Evolutionary conservation across 73 alveolate species (phyloP).

Genomic region (Paramecium pentaurelia): DNA sequence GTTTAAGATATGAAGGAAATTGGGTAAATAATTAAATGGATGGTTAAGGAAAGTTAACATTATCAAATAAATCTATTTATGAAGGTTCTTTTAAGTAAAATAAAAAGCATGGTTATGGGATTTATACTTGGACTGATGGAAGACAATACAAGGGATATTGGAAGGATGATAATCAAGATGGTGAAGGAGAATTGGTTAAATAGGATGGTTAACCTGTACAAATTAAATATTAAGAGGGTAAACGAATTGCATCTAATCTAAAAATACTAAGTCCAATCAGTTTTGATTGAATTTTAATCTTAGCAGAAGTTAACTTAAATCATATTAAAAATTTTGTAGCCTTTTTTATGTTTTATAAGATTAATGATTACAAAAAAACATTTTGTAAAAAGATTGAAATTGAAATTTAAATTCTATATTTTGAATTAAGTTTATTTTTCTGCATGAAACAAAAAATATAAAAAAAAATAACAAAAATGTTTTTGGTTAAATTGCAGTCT

Average conservation of each 20-base stretch:
- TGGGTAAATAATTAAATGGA: slow-evolving; percentile 60
- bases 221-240: neutral
- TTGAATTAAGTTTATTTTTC: neutral
- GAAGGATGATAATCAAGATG: neutral
- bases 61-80: slow-evolving; percentile 58
- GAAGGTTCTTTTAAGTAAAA: slow-evolving; percentile 61
- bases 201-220: neutral
- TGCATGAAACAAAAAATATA: neutral
- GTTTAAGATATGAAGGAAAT: slow-evolving; percentile 54
- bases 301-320: neutral
- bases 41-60: slow-evolving; percentile 57
- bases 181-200: neutral
- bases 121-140: slow-evolving; percentile 64
- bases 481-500: neutral
- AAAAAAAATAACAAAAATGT: neutral
- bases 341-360: too few species aligned
- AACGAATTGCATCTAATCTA: neutral
- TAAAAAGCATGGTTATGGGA: slow-evolving; percentile 61
- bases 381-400: neutral
- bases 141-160: slow-evolving; percentile 51
- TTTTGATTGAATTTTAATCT: neutral
- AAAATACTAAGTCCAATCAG: neutral
- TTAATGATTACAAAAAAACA: too few species aligned
- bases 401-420: neutral
- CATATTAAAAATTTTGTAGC: neutral